Evolutionary conservation across 805 yeast genomes (phyloP), one percentile per base, ranked within the genome.

Genomic region (Scheffersomyces stipitis): DNA sequence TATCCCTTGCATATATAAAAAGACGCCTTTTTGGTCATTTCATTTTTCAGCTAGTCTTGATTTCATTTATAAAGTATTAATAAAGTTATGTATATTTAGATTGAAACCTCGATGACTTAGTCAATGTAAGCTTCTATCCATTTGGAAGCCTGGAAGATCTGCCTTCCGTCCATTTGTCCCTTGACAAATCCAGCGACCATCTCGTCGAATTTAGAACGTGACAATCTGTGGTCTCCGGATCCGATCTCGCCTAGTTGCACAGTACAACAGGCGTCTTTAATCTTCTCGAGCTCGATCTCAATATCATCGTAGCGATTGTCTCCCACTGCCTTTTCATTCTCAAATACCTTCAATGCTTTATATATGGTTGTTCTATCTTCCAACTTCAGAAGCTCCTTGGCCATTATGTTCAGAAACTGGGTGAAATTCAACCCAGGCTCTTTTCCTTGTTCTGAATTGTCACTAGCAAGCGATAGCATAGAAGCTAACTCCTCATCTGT

Each of bases 371-470:
- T 79, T 81, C 40, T 65, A 58, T 43, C 73, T 59, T 49, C 78
- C 66, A 86, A 65, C 36, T 71, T 68, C 26, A 67, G 64, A 35
- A 83, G 58, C 41, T 74, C 78, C 1, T 62, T 54, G 3, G 84
- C 76, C 78, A 89, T 76, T 28, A 80, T 57, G 8, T 81, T 73
- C 45, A 84, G 62, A 52, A 80, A 89, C 31, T 74, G 74, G 3
- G 90, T 78, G 52, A 88, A 86, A 36, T 76, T 73, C 26, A 86
- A 40, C 33, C 56, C 58, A 17, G 30, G 31, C 18, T 40, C 38
- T 15, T 34, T 13, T 12, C 39, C 4, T n/a, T n/a, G n/a, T 20
- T 32, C 15, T 12, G 40, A 42, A 14, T 42, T 22, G 22, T 22
- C 46, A n/a, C 48, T 46, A 9, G 43, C 58, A 2, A 44, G 38